Base-by-base conservation (phyloP, 2,329 filamentous ascomycete species). In the Ophiostoma pallidulum region DNA sequence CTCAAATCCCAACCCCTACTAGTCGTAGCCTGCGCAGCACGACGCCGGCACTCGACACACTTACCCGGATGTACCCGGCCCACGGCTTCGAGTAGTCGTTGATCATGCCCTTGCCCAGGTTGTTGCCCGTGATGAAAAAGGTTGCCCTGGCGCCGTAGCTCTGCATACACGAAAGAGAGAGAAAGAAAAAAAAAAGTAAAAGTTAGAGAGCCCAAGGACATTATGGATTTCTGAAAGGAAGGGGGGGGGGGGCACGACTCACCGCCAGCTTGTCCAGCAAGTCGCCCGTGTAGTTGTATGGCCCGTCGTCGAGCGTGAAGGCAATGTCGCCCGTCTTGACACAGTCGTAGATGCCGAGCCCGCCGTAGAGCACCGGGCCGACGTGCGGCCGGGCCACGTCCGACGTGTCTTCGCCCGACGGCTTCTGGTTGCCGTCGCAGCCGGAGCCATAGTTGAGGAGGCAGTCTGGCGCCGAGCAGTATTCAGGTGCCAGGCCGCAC, bases 261-360 rank as follows among this genome's bases (percentile, higher is more conserved):
- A 58, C 59, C 50, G 71, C 69, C 39, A 85, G 69, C 46, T 81
- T 67, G 56, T 84, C 75, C 12, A 84, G 68, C 12, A 85, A 69
- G 51, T 80, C 73, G 35, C 64, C 63, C 2, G 80, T 84, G 60
- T 78, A 82, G 18, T 69, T 62, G 53, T 75, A 75, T 19, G 80
- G 81, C 1, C 81, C 81, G 59, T 84, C 81, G 54, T 84, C 81
- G 54, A 75, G 84, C 1, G 80, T 84, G 47, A 85, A 60, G 16
- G 81, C 81, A 55, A 85, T 71, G 10, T 75, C 76, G 45, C 79
- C 77, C 3, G 71, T 66, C n/a, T 67, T 66, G n/a, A 63, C 63
- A 53, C 76, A 80, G 52, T 69, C 64, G 55, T 77, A 77, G 51
- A 83, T 76, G 22, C 74, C 72, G 10, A 61, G 67, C 29, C 74